Percentiles rank a stretch among this genome's conserved stretches.
Conservation (phyloP, 768 basidiomycete genomes). For the Crassisporium funariophilum region DNA sequence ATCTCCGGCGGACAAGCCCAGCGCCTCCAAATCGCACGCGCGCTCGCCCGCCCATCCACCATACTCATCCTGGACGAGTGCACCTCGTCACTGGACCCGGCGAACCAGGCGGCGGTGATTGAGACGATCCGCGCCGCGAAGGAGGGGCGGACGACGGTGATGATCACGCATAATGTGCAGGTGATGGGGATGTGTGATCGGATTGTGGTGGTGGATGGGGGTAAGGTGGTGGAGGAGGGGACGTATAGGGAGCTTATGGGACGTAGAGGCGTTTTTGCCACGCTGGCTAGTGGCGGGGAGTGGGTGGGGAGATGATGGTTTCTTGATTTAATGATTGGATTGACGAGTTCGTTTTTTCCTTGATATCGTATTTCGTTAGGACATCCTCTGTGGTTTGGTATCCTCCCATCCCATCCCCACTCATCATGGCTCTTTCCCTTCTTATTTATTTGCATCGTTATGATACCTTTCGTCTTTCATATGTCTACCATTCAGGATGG, state of each 20-base stretch:
- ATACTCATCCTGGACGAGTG: slow-evolving; percentile 93
- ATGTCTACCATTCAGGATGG: too few species aligned
- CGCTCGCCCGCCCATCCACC: slow-evolving; percentile 71
- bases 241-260: slow-evolving; percentile 70
- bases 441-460: too few species aligned
- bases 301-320: slow-evolving; percentile 32
- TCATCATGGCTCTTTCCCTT: too few species aligned
- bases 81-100: slow-evolving; percentile 86
- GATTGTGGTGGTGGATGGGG: slow-evolving; percentile 80
- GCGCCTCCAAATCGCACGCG: slow-evolving; percentile 88
- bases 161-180: slow-evolving; percentile 91
- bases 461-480: too few species aligned
- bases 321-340: too few species aligned
- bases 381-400: too few species aligned
- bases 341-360: too few species aligned
- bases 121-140: slow-evolving; percentile 68
- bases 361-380: too few species aligned
- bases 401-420: too few species aligned
- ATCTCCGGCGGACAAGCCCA: slow-evolving; percentile 96
- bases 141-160: slow-evolving; percentile 78
- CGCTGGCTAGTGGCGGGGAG: slow-evolving; percentile 79
- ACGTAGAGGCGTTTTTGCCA: slow-evolving; percentile 70
- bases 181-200: slow-evolving; percentile 94
- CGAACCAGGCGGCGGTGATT: slow-evolving; percentile 82
- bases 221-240: slow-evolving; percentile 77